Conservation (phyloP, 805 yeast species). For the Cyberlindnera mycetangii region DNA sequence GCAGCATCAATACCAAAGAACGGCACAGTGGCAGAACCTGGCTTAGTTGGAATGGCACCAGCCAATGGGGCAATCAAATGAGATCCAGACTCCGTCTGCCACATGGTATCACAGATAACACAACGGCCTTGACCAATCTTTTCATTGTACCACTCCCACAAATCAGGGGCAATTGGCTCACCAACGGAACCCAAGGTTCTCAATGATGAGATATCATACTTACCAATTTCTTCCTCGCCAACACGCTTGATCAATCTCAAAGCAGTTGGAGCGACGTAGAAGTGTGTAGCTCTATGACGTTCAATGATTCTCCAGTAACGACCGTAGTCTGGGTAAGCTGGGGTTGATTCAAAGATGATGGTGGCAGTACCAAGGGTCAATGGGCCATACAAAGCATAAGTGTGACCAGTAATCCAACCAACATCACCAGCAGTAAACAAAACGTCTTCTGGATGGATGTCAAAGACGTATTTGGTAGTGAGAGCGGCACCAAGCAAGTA, state of each 20-base stretch:
- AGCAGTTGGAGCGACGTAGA: conserved; percentile 85
- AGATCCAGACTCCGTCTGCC: conserved; percentile 89
- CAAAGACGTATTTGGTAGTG: conserved; percentile 74
- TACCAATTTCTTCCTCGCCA: conserved; percentile 60
- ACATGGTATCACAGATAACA: conserved; percentile 59
- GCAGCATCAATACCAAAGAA: conserved; percentile 77
- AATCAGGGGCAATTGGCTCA: conserved; percentile 82
- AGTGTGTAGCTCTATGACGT: conserved; percentile 68
- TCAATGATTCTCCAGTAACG: conserved; percentile 80
- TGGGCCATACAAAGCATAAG: conserved; percentile 82
- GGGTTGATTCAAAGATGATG: conserved; percentile 82
- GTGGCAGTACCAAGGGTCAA: conserved; percentile 73
- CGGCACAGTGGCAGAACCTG: conserved; percentile 84
- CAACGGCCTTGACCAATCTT: conserved; percentile 46
- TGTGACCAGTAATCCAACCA: conserved; percentile 91
- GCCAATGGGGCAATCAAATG: conserved; percentile 78
- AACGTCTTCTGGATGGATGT: conserved; percentile 68
- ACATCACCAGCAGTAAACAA: conserved; percentile 88
- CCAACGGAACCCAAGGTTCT: conserved; percentile 81
- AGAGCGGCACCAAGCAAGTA: conserved; percentile 69
- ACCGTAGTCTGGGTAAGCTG: conserved; percentile 77
- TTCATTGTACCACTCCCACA: conserved; percentile 84
- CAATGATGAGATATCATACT: conserved; percentile 59
- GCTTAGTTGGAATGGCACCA: conserved; percentile 74
- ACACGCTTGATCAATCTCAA: conserved; percentile 72